Evolutionary conservation across 2,329 filamentous ascomycete genomes (phyloP).

Genomic region (Xylariaceae sp.): DNA sequence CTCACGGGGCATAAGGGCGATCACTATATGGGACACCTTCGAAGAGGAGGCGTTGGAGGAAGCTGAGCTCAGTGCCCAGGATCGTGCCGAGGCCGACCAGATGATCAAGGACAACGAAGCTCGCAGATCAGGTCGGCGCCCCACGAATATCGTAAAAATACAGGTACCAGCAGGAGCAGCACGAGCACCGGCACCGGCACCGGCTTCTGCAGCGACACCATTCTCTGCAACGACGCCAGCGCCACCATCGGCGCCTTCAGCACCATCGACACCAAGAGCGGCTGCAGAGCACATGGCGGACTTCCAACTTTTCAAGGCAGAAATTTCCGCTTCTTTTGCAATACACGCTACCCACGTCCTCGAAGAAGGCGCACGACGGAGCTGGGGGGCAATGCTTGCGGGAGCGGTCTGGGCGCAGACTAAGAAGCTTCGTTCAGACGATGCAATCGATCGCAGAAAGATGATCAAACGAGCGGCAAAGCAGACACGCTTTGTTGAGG

Average conservation of each 20-base stretch:
- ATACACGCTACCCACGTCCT: slow-evolving; percentile 2
- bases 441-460: slow-evolving; percentile 5
- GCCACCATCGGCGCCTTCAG: neutral
- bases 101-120: slow-evolving; percentile 21
- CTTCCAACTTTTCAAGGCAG: slow-evolving; percentile 10
- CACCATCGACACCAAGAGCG: neutral
- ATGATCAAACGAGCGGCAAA: slow-evolving; percentile 14
- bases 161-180: neutral
- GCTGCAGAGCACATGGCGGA: too few species aligned
- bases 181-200: neutral
- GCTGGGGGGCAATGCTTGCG: slow-evolving; percentile 7
- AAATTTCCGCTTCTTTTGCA: slow-evolving; percentile 12
- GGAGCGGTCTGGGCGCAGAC: slow-evolving; percentile 9
- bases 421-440: slow-evolving; percentile 2
- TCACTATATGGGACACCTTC: slow-evolving; percentile 65
- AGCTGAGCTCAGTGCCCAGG: slow-evolving; percentile 48
- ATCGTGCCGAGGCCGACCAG: slow-evolving; percentile 46
- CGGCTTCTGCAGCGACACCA: neutral
- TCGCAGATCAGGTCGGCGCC: slow-evolving; percentile 11
- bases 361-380: slow-evolving; percentile 4
- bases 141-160: neutral
- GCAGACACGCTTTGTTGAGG: slow-evolving; percentile 16
- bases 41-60: slow-evolving; percentile 59
- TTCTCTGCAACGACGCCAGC: neutral
- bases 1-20: slow-evolving; percentile 38